Evolutionary conservation across 306 rosid genomes (phyloP).

Genomic region (Ammopiptanthus mongolicus): DNA sequence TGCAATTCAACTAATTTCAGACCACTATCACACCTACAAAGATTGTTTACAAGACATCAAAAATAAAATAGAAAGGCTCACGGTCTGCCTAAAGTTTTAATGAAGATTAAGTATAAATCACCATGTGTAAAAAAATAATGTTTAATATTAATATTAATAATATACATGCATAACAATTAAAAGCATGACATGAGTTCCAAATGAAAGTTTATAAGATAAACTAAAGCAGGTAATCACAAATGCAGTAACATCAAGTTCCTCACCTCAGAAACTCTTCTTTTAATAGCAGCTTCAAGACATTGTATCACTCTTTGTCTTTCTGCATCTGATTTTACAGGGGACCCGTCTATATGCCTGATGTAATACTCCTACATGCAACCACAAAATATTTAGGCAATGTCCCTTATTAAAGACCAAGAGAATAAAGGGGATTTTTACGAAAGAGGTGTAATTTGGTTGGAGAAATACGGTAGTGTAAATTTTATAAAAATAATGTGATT

Average conservation of each 20-base stretch:
- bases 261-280: constrained; percentile 94
- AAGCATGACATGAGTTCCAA: neutral
- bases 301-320: constrained; percentile 91
- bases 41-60: constrained; percentile 13
- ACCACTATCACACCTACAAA: constrained; percentile 12
- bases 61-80: neutral
- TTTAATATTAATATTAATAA: neutral
- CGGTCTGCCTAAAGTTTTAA: constrained; percentile 4
- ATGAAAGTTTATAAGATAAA: neutral
- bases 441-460: too few relatives aligned
- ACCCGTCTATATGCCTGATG: constrained; percentile 87
- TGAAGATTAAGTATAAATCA: constrained; percentile 13
- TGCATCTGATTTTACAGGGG: constrained; percentile 95
- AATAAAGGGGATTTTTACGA: too few relatives aligned
- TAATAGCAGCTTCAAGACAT: constrained; percentile 94
- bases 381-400: constrained; percentile 26
- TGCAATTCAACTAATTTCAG: constrained; percentile 25
- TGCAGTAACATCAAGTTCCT: neutral
- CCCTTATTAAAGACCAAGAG: too few relatives aligned
- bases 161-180: neutral
- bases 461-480: too few relatives aligned
- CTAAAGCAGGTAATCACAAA: constrained; percentile 1
- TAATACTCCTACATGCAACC: constrained; percentile 68
- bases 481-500: too few relatives aligned
- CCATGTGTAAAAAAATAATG: neutral